phyloP scores from a whole-genome alignment of 176 grass and related monocot species.

The Calamus simplicifolius region DNA sequence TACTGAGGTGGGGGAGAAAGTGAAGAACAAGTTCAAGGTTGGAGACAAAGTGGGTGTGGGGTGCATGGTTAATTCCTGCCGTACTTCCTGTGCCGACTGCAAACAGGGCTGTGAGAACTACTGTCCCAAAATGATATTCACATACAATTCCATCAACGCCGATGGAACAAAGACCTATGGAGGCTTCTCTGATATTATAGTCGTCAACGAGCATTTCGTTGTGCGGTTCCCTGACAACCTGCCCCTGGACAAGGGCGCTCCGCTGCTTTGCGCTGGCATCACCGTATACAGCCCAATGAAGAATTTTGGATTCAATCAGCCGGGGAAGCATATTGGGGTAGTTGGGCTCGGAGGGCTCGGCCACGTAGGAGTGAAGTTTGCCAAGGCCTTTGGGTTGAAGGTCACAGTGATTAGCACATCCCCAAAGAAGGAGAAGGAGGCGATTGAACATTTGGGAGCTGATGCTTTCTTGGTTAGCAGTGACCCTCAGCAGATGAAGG shows the following conservation, averaged over 20 bases:
- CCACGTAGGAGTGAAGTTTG: constrained; percentile 58
- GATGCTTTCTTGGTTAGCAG: constrained; percentile 42
- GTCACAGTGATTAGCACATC: constrained; percentile 56
- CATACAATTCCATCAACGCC: constrained; percentile 47
- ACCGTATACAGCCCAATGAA: constrained; percentile 59
- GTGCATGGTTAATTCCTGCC: constrained; percentile 60
- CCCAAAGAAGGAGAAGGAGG: constrained; percentile 38
- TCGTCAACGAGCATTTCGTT: constrained; percentile 53
- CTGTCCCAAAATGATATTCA: constrained; percentile 17
- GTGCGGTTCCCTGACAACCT: constrained; percentile 32
- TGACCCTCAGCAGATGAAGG: constrained; percentile 37
- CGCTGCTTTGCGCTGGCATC: constrained; percentile 54
- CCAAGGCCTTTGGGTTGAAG: constrained; percentile 45
- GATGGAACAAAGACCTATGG: constrained; percentile 52
- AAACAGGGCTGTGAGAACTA: constrained; percentile 41
- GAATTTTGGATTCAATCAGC: constrained; percentile 23
- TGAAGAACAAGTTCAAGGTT: constrained; percentile 26
- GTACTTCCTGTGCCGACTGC: constrained; percentile 38
- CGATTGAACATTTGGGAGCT: constrained; percentile 35
- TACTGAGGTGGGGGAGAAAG: constrained; percentile 47
- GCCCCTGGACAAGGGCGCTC: constrained; percentile 36
- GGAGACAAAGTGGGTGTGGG: constrained; percentile 66
- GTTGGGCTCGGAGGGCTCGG: constrained; percentile 55
- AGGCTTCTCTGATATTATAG: constrained; percentile 44
- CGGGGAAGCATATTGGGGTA: constrained; percentile 37